A percentile compares a stretch with the other conserved stretches of the same genome.
phyloP scores from a whole-genome alignment of 2,329 filamentous ascomycete species.

The Achaetomium macrosporum region DNA sequence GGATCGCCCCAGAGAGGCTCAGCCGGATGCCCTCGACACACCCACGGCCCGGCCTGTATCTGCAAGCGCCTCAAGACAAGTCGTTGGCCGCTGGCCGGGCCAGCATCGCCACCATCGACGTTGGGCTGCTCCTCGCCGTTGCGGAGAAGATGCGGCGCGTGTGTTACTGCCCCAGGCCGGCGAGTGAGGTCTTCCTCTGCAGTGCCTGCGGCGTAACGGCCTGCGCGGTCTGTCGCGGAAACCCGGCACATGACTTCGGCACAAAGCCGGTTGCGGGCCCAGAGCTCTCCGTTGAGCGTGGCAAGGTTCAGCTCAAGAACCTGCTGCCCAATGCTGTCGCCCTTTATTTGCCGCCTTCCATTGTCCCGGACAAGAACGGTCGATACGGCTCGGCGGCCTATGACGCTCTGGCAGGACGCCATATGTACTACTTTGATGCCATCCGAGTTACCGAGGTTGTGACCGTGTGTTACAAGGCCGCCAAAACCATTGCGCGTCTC shows the following conservation, averaged over 20 bases:
- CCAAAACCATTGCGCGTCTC: constrained; percentile 15
- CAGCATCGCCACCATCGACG: neutral
- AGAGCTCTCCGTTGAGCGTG: constrained; percentile 1
- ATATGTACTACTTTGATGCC: constrained; percentile 13
- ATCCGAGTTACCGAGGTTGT: constrained; percentile 20
- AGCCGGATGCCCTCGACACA: neutral
- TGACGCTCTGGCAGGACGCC: neutral
- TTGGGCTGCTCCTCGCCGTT: neutral
- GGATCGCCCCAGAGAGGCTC: neutral
- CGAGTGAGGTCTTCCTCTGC: constrained; percentile 32
- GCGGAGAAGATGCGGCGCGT: constrained; percentile 9
- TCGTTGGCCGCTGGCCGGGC: neutral
- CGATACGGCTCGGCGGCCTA: constrained; percentile 2
- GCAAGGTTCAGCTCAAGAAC: constrained; percentile 8
- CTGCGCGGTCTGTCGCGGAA: constrained; percentile 35
- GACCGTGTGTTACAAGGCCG: constrained; percentile 17
- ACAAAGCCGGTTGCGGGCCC: neutral
- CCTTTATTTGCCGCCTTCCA: neutral
- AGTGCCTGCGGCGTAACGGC: constrained; percentile 32
- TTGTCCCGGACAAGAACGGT: neutral
- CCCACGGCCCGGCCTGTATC: neutral
- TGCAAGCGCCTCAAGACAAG: neutral
- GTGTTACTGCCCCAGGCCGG: constrained; percentile 19
- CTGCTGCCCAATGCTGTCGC: neutral
- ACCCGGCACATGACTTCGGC: constrained; percentile 32